phyloP scores from a whole-genome alignment of 2,329 filamentous ascomycete genomes.

The Nemania diffusa region DNA sequence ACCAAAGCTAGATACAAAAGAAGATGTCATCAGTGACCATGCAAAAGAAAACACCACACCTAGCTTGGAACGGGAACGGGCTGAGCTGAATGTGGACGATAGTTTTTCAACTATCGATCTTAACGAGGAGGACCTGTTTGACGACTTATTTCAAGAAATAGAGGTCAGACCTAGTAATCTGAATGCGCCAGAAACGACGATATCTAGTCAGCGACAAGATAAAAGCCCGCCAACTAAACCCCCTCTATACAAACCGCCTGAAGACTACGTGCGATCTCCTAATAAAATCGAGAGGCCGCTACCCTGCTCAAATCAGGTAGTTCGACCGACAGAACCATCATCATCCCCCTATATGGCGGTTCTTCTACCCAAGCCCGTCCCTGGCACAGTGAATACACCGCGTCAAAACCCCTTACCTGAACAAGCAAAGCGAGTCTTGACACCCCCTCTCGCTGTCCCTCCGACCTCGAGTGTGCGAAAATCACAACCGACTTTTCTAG shows the following conservation, averaged over 20 bases:
- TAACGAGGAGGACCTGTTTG: slow-evolving; percentile 24
- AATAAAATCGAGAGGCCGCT: not conserved
- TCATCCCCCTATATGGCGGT: not conserved
- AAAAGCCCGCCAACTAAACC: slow-evolving; percentile 8
- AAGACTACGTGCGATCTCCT: not conserved
- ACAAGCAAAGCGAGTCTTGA: not conserved
- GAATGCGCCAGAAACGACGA: not conserved
- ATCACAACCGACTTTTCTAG: slow-evolving; percentile 14
- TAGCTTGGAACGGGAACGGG: not conserved
- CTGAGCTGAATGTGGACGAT: slow-evolving; percentile 1
- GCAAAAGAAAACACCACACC: not conserved
- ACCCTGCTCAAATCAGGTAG: not conserved
- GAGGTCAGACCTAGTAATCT: slow-evolving; percentile 1
- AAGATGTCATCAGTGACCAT: not conserved
- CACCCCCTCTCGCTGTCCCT: slow-evolving; percentile 4
- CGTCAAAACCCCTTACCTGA: not conserved
- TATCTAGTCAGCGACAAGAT: slow-evolving; percentile 9
- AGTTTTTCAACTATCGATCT: slow-evolving; percentile 27
- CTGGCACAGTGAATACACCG: not conserved
- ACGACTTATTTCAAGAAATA: slow-evolving; percentile 20
- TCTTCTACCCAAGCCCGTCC: not conserved
- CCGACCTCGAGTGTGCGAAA: slow-evolving; percentile 10
- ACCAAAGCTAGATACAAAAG: not conserved
- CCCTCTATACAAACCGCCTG: slow-evolving; percentile 23
- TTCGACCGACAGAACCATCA: not conserved